Evolutionary conservation across 495 filamentous ascomycete species (phyloP).

Genomic region (Trichoderma gamsii): DNA sequence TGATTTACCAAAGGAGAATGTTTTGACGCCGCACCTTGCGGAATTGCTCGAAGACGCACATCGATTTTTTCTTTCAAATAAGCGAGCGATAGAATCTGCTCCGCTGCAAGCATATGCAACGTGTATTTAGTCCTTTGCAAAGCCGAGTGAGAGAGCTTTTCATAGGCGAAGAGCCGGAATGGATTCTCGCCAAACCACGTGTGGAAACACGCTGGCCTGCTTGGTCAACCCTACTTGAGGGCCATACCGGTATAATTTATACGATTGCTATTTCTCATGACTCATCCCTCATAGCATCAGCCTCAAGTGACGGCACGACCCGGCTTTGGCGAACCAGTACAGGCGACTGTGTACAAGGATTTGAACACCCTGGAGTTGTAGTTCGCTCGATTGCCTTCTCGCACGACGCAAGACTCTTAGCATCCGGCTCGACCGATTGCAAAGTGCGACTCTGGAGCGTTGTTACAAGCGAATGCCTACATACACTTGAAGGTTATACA

Average conservation of each 20-base stretch:
- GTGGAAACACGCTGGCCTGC: conserved; percentile 10
- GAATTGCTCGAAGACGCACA: conserved; percentile 18
- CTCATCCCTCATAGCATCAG: background rate
- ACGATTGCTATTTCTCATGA: background rate
- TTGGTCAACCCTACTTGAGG: background rate
- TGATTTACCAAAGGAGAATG: background rate
- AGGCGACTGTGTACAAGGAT: conserved; percentile 9
- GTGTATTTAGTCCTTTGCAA: conserved; percentile 20
- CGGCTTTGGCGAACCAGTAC: conserved; percentile 17
- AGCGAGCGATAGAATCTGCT: conserved; percentile 17
- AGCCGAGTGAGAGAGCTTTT: conserved; percentile 7
- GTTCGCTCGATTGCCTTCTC: conserved; percentile 5
- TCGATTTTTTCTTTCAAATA: conserved; percentile 20
- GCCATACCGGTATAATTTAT: background rate
- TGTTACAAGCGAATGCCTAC: conserved; percentile 14
- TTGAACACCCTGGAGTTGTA: background rate
- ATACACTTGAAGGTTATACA: conserved; percentile 19
- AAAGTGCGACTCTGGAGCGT: conserved; percentile 15
- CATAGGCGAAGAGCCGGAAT: conserved; percentile 15
- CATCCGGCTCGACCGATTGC: background rate
- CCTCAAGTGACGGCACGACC: background rate
- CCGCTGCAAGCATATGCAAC: conserved; percentile 23
- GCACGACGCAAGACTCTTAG: background rate
- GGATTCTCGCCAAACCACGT: conserved; percentile 15
- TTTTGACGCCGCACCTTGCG: background rate